A percentile compares a stretch with the other conserved stretches of the same genome.
Evolutionary conservation across 495 filamentous ascomycete species (phyloP).

Genomic region (Hypomontagnella monticulosa): DNA sequence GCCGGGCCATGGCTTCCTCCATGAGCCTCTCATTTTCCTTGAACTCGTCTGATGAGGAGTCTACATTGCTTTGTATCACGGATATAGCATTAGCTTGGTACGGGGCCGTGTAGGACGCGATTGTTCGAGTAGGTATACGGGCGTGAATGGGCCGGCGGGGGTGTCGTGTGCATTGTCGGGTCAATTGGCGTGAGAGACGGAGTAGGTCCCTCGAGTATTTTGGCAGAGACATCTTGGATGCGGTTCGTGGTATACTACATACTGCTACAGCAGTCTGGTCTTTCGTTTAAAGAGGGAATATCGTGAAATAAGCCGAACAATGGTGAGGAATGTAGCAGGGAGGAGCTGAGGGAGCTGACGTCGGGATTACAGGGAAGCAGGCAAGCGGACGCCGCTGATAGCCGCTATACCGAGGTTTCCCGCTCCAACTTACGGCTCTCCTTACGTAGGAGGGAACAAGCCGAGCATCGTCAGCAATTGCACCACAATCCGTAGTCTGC

Average conservation of each 20-base stretch:
- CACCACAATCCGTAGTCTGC: neutral
- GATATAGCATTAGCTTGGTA: slow-evolving; percentile 82
- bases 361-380: slow-evolving; percentile 19
- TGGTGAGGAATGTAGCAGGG: neutral
- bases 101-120: slow-evolving; percentile 70
- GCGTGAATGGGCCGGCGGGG: slow-evolving; percentile 33
- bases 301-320: slow-evolving; percentile 11
- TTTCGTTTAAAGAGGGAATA: slow-evolving; percentile 4
- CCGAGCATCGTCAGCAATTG: neutral
- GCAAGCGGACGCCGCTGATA: slow-evolving; percentile 30
- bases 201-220: slow-evolving; percentile 49
- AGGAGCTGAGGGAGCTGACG: slow-evolving; percentile 27
- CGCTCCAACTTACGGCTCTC: slow-evolving; percentile 42
- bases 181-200: slow-evolving; percentile 54
- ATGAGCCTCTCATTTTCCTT: slow-evolving; percentile 83
- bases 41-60: slow-evolving; percentile 80
- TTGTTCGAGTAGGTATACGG: slow-evolving; percentile 44
- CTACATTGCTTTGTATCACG: slow-evolving; percentile 76
- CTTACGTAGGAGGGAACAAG: slow-evolving; percentile 44
- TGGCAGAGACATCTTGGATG: slow-evolving; percentile 49
- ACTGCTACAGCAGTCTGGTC: slow-evolving; percentile 8
- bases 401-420: slow-evolving; percentile 32
- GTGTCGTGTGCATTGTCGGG: slow-evolving; percentile 45
- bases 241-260: slow-evolving; percentile 18
- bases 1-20: slow-evolving; percentile 70